Evolutionary conservation across 1,284 basidiomycete genomes (phyloP).

Genomic region (Sanguinoderma infundibulare): DNA sequence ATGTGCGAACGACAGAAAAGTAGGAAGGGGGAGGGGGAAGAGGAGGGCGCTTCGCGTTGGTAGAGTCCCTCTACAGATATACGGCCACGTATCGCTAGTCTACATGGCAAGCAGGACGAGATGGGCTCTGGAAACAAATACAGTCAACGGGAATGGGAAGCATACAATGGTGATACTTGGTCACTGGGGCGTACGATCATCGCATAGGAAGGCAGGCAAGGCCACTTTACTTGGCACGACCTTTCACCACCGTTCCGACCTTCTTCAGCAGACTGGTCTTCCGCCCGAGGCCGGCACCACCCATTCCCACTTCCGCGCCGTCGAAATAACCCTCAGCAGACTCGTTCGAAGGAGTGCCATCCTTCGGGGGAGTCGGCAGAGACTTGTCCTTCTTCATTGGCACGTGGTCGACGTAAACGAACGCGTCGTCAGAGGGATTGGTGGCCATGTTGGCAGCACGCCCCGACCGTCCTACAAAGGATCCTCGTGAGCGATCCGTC

Average conservation of each 20-base stretch:
- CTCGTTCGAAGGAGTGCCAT: conserved; percentile 11
- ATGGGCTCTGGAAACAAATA: conserved; percentile 22
- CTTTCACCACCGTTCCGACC: conserved; percentile 72
- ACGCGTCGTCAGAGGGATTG: conserved; percentile 54
- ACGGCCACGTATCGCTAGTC: conserved; percentile 24
- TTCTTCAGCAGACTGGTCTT: conserved; percentile 82
- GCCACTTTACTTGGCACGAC: conserved; percentile 32
- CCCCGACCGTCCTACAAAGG: conserved; percentile 74
- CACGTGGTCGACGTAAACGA: conserved; percentile 59
- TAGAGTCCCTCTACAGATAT: conserved; percentile 20
- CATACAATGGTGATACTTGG: conserved; percentile 15
- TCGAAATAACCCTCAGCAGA: conserved; percentile 52
- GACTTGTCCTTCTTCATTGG: conserved; percentile 56
- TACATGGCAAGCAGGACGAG: conserved; percentile 23
- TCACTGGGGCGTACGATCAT: conserved; percentile 3
- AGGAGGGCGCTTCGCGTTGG: conserved; percentile 2
- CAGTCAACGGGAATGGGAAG: conserved; percentile 11
- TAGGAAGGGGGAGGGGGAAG: conserved; percentile 2
- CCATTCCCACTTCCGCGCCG: conserved; percentile 33
- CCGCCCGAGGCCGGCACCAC: conserved; percentile 58
- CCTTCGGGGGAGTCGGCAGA: conserved; percentile 53
- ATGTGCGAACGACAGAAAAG: conserved; percentile 2
- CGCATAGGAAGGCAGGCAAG: background rate
- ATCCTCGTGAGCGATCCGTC: conserved; percentile 71
- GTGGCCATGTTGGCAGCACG: conserved; percentile 37